phyloP scores from a whole-genome alignment of 106 monocot genomes.

The Dendrobium chrysotoxum region DNA sequence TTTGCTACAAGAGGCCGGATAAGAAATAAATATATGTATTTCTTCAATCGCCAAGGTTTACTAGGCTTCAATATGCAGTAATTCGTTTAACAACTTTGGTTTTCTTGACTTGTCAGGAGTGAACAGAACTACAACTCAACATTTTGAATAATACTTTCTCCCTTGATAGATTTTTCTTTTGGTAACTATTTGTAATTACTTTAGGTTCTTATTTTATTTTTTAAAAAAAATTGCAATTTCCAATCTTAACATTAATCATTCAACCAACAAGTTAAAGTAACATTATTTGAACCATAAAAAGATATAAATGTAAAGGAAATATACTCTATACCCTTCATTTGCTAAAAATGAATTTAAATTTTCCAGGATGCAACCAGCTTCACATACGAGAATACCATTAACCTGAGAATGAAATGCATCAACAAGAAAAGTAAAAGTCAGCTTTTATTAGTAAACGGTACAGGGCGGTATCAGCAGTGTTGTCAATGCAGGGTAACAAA shows the following conservation, averaged over 20 bases:
- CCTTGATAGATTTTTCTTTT: too few relatives aligned
- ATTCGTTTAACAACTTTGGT: too few relatives aligned
- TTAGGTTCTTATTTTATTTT: too few relatives aligned
- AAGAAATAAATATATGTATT: too few relatives aligned
- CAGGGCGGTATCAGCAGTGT: background rate
- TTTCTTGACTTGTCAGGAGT: too few relatives aligned
- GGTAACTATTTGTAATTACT: too few relatives aligned
- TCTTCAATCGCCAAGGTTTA: too few relatives aligned
- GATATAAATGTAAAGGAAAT: background rate
- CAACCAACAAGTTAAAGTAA: background rate
- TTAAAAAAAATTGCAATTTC: background rate
- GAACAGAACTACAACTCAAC: too few relatives aligned
- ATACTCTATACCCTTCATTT: conserved; percentile 73
- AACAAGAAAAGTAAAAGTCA: background rate
- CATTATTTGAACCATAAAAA: background rate
- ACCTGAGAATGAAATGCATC: conserved; percentile 37
- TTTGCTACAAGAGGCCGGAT: too few relatives aligned
- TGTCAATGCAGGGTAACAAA: background rate
- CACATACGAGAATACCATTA: conserved; percentile 88
- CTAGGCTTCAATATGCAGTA: too few relatives aligned
- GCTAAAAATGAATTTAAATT: conserved; percentile 66
- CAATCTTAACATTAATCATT: background rate
- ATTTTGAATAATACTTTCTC: too few relatives aligned
- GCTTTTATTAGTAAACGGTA: background rate
- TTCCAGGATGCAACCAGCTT: conserved; percentile 95